Base-by-base conservation (phyloP, 2,329 filamentous ascomycete genomes). In the Thelonectria blattea region DNA sequence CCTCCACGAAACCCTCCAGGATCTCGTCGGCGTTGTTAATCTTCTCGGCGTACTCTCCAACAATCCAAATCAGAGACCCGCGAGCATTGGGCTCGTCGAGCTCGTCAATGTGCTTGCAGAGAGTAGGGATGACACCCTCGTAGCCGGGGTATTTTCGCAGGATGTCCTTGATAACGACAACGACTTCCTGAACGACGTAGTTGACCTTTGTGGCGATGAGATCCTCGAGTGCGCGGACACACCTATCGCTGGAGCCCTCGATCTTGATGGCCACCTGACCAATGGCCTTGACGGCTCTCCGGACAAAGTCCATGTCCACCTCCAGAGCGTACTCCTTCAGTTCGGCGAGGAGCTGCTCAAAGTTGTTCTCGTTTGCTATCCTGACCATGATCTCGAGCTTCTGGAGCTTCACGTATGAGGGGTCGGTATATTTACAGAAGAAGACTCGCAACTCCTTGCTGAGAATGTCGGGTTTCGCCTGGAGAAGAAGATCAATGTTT, bases 341-440 rank as follows among this genome's bases (percentile, higher is more conserved):
- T 76, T 99, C 95, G 11, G 93, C 91, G 15, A 99, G 82, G 24
- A 99, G 83, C 74, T 98, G 95, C 73, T 99, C 95, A 61, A 94
- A 94, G 73, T 98, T 99, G 74, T 90, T 91, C 69, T 97, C 93
- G 78, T 97, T 98, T 62, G 94, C 92, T 88, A 99, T 98, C 76
- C 95, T 89, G 49, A 99, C 94, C 95, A 99, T 98, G 65, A 98
- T 98, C 75, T 99, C 95, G 51, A 99, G 86, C 75, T 99, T 99
- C 74, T 97, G 91, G 61, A 99, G 88, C 78, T 99, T 99, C 71
- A 99, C 89, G 75, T 99, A 99, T 20, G 93, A 93, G 2, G 95
- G 94, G 70, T 99, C 95, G 74, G 98, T 98, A 81, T 99, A 99
- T 80, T 99, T 99, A 89, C 95, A 99, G 81, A 99, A 99, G 81